Evolutionary conservation across 2,329 filamentous ascomycete genomes (phyloP).

Genomic region (Mycosphaerella sp.): DNA sequence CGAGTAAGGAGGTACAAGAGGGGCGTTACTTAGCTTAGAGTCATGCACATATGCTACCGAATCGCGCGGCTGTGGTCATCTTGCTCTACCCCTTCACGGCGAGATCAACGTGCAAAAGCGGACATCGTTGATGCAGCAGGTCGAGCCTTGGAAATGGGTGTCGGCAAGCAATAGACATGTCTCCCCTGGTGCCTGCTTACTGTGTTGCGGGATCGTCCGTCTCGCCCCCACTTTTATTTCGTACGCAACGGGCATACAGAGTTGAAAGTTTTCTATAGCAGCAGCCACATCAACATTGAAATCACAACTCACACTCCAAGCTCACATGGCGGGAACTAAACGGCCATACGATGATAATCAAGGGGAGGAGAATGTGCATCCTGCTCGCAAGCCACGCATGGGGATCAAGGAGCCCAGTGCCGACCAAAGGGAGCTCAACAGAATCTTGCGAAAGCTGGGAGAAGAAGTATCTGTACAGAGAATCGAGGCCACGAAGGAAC

Average conservation of each 20-base stretch:
- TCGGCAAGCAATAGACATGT: background rate
- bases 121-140: background rate
- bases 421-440: constrained; percentile 39
- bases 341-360: constrained; percentile 21
- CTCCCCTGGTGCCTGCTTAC: background rate
- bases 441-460: constrained; percentile 44
- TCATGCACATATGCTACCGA: background rate
- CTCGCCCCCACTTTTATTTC: background rate
- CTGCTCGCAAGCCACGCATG: constrained; percentile 31
- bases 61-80: background rate
- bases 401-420: constrained; percentile 32
- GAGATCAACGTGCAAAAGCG: background rate
- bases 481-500: constrained; percentile 41
- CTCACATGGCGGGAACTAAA: constrained; percentile 26
- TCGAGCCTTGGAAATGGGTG: background rate
- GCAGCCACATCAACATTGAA: background rate
- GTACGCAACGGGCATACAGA: background rate
- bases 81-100: background rate
- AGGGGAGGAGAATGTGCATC: constrained; percentile 24
- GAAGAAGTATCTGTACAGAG: constrained; percentile 42
- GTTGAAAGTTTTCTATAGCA: background rate
- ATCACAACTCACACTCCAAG: background rate
- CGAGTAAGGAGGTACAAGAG: background rate
- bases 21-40: background rate
- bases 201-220: background rate